phyloP scores from a whole-genome alignment of 2,329 filamentous ascomycete species.

The Fusarium stilboides region DNA sequence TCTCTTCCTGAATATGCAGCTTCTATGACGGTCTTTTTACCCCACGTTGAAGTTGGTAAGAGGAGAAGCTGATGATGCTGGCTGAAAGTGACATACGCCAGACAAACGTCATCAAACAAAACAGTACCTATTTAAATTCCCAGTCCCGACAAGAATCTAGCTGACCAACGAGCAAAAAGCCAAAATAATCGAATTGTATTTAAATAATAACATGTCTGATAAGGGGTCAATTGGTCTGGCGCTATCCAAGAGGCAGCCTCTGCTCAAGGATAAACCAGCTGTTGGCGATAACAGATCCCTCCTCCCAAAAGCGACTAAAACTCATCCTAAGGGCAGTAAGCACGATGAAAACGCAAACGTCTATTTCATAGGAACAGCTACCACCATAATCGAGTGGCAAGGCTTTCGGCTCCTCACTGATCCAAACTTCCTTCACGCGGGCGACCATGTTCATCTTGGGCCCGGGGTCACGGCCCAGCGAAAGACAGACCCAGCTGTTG shows the following conservation, averaged over 20 bases:
- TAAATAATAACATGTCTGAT: slow-evolving; percentile 21
- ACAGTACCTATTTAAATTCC: neutral
- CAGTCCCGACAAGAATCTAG: neutral
- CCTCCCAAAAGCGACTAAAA: slow-evolving; percentile 27
- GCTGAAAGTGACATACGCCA: slow-evolving; percentile 12
- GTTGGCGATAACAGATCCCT: slow-evolving; percentile 22
- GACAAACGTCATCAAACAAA: slow-evolving; percentile 6
- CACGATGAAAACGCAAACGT: slow-evolving; percentile 54
- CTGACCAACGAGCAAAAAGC: neutral
- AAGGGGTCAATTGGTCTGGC: slow-evolving; percentile 23
- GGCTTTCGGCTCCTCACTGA: slow-evolving; percentile 69
- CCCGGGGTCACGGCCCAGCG: slow-evolving; percentile 71
- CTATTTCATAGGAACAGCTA: slow-evolving; percentile 71
- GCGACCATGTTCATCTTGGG: slow-evolving; percentile 77
- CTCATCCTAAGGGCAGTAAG: slow-evolving; percentile 31
- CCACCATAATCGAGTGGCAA: slow-evolving; percentile 69
- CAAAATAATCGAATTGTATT: neutral
- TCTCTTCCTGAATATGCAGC: neutral
- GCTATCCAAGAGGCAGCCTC: slow-evolving; percentile 26
- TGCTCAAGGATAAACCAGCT: slow-evolving; percentile 25
- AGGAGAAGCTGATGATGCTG: neutral
- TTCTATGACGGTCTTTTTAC: neutral
- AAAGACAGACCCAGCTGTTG: slow-evolving; percentile 71
- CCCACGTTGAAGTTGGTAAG: neutral
- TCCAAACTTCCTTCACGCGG: slow-evolving; percentile 76